phyloP scores from a whole-genome alignment of 352 stramenopile genomes.

The Phytophthora ohioensis region DNA sequence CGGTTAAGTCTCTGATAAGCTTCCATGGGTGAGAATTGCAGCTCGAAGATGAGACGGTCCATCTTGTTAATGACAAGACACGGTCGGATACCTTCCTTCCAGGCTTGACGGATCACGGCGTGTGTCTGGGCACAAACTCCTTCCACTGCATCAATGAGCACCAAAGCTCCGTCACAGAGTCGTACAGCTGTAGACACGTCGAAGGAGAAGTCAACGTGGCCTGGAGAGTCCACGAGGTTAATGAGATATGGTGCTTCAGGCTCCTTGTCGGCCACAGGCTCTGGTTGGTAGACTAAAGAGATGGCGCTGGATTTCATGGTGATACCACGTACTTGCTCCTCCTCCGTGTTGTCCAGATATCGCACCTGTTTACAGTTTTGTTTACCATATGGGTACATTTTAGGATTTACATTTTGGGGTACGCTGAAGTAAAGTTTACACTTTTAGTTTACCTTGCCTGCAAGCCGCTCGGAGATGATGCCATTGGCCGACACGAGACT shows the following conservation, averaged over 20 bases:
- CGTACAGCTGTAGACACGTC: constrained; percentile 96
- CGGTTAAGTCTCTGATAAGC: constrained; percentile 94
- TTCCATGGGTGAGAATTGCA: constrained; percentile 92
- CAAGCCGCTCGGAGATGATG: constrained; percentile 97
- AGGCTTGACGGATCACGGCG: constrained; percentile 93
- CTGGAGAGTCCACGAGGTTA: constrained; percentile 96
- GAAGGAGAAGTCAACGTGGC: constrained; percentile 96
- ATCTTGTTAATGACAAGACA: constrained; percentile 98
- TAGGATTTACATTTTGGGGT: constrained; percentile 16
- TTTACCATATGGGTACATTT: constrained; percentile 14
- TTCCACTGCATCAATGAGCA: constrained; percentile 97
- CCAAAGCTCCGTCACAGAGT: constrained; percentile 94
- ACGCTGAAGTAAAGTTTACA: constrained; percentile 1
- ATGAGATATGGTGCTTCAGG: constrained; percentile 86
- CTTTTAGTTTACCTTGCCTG: constrained; percentile 79
- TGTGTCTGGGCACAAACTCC: constrained; percentile 95
- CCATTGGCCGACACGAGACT: constrained; percentile 96
- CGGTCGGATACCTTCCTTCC: constrained; percentile 93
- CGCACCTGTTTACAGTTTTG: constrained; percentile 66
- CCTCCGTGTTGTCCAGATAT: constrained; percentile 96
- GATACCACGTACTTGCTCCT: constrained; percentile 96
- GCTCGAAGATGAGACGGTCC: constrained; percentile 94
- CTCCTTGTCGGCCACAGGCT: constrained; percentile 33
- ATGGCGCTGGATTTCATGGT: constrained; percentile 98
- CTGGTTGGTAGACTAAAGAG: constrained; percentile 91